Conservation (phyloP, 345 rosid species). For the Eucalyptus shirleyi region DNA sequence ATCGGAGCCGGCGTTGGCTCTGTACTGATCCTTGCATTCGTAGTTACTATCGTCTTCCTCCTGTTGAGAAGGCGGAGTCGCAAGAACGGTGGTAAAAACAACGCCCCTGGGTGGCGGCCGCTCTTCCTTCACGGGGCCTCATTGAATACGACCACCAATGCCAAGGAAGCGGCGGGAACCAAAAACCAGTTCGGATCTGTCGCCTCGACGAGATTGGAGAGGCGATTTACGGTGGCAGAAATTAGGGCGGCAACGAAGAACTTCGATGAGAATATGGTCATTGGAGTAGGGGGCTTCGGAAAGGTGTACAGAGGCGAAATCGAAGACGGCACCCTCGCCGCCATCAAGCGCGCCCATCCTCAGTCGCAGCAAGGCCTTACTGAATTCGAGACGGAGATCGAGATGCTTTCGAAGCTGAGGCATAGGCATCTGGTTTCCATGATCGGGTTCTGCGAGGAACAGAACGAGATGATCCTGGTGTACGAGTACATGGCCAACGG, state of each 20-base stretch:
- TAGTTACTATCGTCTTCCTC: slow-evolving; percentile 10
- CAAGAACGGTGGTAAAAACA: slow-evolving; percentile 25
- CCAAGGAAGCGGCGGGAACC: slow-evolving; percentile 33
- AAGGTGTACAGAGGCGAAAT: slow-evolving; percentile 78
- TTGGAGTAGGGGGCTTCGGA: slow-evolving; percentile 87
- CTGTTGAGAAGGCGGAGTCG: slow-evolving; percentile 24
- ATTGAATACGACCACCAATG: slow-evolving; percentile 31
- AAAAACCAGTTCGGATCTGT: slow-evolving; percentile 17
- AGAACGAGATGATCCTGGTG: slow-evolving; percentile 86
- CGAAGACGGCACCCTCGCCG: slow-evolving; percentile 59
- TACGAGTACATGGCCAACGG: slow-evolving; percentile 93
- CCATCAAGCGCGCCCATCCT: slow-evolving; percentile 87
- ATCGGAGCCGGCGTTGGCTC: slow-evolving; percentile 46
- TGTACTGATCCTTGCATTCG: slow-evolving; percentile 16
- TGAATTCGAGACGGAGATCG: slow-evolving; percentile 85
- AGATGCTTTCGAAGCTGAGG: slow-evolving; percentile 82
- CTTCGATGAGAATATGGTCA: slow-evolving; percentile 67
- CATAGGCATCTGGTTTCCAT: slow-evolving; percentile 83
- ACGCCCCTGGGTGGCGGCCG: slow-evolving; percentile 50
- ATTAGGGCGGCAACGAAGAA: slow-evolving; percentile 67
- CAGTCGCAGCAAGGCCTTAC: slow-evolving; percentile 86
- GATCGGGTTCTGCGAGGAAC: slow-evolving; percentile 87
- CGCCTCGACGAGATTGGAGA: slow-evolving; percentile 36
- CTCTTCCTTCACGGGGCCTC: slow-evolving; percentile 38
- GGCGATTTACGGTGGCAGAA: slow-evolving; percentile 56